Conservation (phyloP, 257 asterid species). For the Mitragyna speciosa region DNA sequence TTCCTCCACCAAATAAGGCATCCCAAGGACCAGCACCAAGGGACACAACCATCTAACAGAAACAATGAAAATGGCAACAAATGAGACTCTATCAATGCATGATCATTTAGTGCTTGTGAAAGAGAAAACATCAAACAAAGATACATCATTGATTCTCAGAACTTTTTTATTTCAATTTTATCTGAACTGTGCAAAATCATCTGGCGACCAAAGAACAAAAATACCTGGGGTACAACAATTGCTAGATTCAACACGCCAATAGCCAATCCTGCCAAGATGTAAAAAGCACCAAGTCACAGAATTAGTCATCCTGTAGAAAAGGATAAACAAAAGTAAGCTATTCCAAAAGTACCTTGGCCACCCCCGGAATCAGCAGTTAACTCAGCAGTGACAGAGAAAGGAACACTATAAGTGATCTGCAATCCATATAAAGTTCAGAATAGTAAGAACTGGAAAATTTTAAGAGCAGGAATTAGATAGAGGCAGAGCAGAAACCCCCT, state of each 20-base stretch:
- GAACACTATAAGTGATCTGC: conserved; percentile 93
- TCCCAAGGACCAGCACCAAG: conserved; percentile 99
- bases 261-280: conserved; percentile 74
- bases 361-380: conserved; percentile 99
- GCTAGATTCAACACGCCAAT: conserved; percentile 99
- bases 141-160: background rate
- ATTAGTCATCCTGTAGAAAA: conserved; percentile 19
- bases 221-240: conserved; percentile 96
- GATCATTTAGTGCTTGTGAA: background rate
- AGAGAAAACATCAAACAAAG: background rate
- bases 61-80: background rate
- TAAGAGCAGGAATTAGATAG: background rate
- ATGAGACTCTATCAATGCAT: background rate
- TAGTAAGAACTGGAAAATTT: conserved; percentile 11
- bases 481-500: background rate
- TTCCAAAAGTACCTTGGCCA: conserved; percentile 74
- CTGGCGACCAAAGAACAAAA: background rate
- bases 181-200: background rate
- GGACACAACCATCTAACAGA: conserved; percentile 79
- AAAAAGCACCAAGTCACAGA: conserved; percentile 22
- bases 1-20: conserved; percentile 96
- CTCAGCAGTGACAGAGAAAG: conserved; percentile 95
- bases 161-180: background rate
- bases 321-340: conserved; percentile 5
- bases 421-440: conserved; percentile 25